Percentiles rank a stretch among this genome's conserved stretches.
These are phyloP conservation scores for Tolypocladium tropicale DNA, from an alignment of 2,329 filamentous ascomycete species.

Conservation along the genomic window DNA sequence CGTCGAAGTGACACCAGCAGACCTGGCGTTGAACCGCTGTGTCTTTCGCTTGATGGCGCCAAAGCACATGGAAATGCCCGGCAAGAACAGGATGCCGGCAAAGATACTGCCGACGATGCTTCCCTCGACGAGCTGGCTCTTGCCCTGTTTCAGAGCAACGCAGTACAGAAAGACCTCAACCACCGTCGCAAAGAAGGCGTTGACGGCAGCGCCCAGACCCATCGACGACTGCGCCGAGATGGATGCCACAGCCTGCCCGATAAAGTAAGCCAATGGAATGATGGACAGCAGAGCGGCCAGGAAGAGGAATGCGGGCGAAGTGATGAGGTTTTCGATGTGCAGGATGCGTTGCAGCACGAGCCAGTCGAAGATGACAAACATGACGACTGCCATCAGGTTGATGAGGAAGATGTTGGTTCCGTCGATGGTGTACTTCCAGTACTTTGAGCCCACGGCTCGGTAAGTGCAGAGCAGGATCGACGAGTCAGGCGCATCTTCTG, in stretches of 20 bases:
- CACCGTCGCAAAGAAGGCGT: constrained; percentile 95
- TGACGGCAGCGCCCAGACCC: constrained; percentile 93
- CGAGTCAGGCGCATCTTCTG: constrained; percentile 60
- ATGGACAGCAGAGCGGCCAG: constrained; percentile 77
- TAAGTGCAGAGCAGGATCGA: constrained; percentile 95
- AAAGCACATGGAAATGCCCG: constrained; percentile 96
- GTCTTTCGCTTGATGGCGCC: constrained; percentile 97
- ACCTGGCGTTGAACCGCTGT: constrained; percentile 93
- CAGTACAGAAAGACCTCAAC: constrained; percentile 98
- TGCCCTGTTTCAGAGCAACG: constrained; percentile 84
- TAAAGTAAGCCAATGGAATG: constrained; percentile 95
- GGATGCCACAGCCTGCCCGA: constrained; percentile 93
- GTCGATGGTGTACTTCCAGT: constrained; percentile 99
- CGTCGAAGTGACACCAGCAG: constrained; percentile 91
- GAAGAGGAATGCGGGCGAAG: constrained; percentile 79
- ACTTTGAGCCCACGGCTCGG: constrained; percentile 83
- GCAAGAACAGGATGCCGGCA: constrained; percentile 87
- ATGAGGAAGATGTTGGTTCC: constrained; percentile 99
- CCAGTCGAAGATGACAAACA: constrained; percentile 92
- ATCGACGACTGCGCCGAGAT: constrained; percentile 98
- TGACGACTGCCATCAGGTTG: constrained; percentile 87
- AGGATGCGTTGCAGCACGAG: constrained; percentile 62
- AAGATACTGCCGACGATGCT: constrained; percentile 98
- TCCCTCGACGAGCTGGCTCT: constrained; percentile 85
- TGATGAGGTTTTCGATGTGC: constrained; percentile 61